Evolutionary conservation across 1,284 basidiomycete genomes (phyloP), one percentile per base, ranked within the genome.

Genomic region (Ustilago curta): DNA sequence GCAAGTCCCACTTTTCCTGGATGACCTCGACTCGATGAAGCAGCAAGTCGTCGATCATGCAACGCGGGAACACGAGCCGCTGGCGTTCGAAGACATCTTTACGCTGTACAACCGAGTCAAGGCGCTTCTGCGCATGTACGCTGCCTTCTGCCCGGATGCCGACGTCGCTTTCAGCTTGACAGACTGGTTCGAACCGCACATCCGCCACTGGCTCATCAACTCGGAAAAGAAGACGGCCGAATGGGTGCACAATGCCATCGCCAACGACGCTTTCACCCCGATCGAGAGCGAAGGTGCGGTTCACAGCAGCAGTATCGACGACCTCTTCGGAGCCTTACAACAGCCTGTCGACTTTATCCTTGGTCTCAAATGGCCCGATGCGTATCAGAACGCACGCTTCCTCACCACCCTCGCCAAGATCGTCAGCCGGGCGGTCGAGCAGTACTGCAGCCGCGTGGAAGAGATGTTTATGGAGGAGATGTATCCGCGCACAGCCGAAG

Each of bases 291-390:
- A 94, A 78, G 91, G 91, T 44, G 85, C 89, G 2, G 92, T 93
- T 76, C 94, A 97, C 81, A 96, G 94, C 81, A 95, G 94, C 40
- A 98, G 95, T 0, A 95, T 99, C 62, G 91, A 95, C 43, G 97
- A 99, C 85, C 88, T 99, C 1, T 97, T 98, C 81, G 94, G 94
- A 63, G 97, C 95, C 1, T 88, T 98, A 65, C 90, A 93, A 62
- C 95, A 93, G 81, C 94, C 95, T 0, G 91, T 96, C 76, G 89
- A 90, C 58, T 95, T 97, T 85, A 87, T 99, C 51, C 89, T 93
- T 81, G 92, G 92, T 55, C 88, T 99, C 42, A 90, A 94, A 73
- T 99, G 97, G 96, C 91, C 92, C 8, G 93, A 98, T 82, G 89
- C 91, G 50, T 92, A 93, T 77, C 92, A 96, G 81, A 90, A 94